Evolutionary conservation across 2,329 filamentous ascomycete genomes (phyloP).

Genomic region (Cryphonectria carpinicola): DNA sequence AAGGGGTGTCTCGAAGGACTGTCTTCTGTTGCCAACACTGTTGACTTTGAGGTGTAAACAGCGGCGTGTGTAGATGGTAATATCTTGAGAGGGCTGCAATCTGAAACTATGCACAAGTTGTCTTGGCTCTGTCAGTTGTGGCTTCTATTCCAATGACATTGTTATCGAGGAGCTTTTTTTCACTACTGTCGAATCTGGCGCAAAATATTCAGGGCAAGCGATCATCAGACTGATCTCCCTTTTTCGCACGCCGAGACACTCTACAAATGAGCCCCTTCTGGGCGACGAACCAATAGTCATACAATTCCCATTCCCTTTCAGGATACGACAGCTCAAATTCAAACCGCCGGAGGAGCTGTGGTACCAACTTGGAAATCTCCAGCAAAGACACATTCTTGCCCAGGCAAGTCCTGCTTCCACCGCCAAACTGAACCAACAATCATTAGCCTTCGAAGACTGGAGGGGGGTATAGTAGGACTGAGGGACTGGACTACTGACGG

Average conservation of each 20-base stretch:
- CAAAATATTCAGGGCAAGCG: background rate
- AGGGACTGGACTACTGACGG: background rate
- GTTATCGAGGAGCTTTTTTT: too few relatives aligned
- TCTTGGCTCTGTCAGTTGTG: too few relatives aligned
- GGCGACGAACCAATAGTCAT: constrained; percentile 17
- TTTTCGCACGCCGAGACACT: background rate
- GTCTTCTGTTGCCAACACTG: constrained; percentile 7
- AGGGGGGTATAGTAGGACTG: too few relatives aligned
- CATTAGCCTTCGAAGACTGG: background rate
- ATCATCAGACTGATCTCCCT: background rate
- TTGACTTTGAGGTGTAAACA: background rate
- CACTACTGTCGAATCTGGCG: too few relatives aligned
- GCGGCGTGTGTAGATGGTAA: too few relatives aligned
- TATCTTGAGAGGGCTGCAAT: too few relatives aligned
- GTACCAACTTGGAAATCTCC: constrained; percentile 49
- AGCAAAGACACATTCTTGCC: constrained; percentile 49
- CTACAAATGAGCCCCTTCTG: constrained; percentile 10
- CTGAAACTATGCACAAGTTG: too few relatives aligned
- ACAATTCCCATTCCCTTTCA: background rate
- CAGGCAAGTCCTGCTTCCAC: constrained; percentile 44
- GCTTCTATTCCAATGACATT: background rate
- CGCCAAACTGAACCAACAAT: constrained; percentile 27
- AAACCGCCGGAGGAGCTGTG: constrained; percentile 41
- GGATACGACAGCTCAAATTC: constrained; percentile 36
- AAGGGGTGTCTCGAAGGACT: background rate